phyloP scores from a whole-genome alignment of 2,329 filamentous ascomycete species.

The Sordariomycetes sp. region DNA sequence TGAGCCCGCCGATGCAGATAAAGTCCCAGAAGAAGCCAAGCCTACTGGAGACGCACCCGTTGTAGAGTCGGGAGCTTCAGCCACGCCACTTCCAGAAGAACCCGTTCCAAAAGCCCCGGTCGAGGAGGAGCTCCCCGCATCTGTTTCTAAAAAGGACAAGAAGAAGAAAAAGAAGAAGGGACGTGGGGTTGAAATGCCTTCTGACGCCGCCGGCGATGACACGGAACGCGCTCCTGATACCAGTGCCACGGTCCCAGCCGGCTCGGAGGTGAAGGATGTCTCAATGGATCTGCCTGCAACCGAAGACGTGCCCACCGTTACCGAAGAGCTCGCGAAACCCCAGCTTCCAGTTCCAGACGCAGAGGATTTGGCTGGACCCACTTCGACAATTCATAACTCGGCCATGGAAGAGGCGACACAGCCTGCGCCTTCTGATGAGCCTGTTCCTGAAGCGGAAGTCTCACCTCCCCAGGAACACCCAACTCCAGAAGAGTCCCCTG shows the following conservation, averaged over 20 bases:
- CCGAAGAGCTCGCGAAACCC: neutral
- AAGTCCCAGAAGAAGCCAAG: neutral
- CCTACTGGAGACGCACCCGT: neutral
- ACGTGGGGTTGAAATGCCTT: neutral
- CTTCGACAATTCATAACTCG: neutral
- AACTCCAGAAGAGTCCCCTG: neutral
- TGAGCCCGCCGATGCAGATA: neutral
- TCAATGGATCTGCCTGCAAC: too few relatives aligned
- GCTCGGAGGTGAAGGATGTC: too few relatives aligned
- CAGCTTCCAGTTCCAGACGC: neutral
- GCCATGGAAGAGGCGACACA: neutral
- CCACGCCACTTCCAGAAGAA: neutral
- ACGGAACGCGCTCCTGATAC: too few relatives aligned
- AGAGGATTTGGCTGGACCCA: neutral
- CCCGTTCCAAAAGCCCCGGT: neutral
- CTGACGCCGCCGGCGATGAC: too few relatives aligned
- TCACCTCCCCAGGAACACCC: neutral
- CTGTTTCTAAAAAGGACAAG: constrained; percentile 10
- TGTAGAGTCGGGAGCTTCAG: neutral
- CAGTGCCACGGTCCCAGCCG: too few relatives aligned
- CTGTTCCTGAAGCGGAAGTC: neutral
- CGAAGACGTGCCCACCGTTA: neutral
- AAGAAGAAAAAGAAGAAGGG: constrained; percentile 14
- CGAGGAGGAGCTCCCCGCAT: neutral
- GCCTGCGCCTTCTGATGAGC: neutral